phyloP scores from a whole-genome alignment of 1,284 basidiomycete species.

The Irpex sp. region DNA sequence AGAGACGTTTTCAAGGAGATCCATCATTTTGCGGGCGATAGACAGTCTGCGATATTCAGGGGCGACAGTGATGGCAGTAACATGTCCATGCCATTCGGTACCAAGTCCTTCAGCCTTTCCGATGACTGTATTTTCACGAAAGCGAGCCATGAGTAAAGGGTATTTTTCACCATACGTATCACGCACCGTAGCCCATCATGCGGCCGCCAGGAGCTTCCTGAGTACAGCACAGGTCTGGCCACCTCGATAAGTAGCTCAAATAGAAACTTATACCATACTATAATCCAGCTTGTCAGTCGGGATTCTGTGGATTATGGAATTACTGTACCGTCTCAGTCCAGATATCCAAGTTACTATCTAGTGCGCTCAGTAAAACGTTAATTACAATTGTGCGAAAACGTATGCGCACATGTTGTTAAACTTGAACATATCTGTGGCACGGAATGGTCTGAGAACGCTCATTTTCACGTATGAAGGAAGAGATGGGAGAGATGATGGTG shows the following conservation, averaged over 20 bases:
- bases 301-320: neutral
- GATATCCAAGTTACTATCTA: constrained; percentile 78
- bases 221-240: constrained; percentile 86
- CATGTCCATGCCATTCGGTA: constrained; percentile 83
- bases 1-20: constrained; percentile 77
- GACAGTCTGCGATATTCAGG: constrained; percentile 86
- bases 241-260: constrained; percentile 80
- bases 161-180: neutral
- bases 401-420: constrained; percentile 85
- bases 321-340: constrained; percentile 87
- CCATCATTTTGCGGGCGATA: constrained; percentile 81
- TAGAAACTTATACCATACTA: constrained; percentile 88
- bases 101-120: constrained; percentile 81
- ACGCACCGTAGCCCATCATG: constrained; percentile 84
- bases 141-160: constrained; percentile 1
- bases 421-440: constrained; percentile 83
- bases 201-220: constrained; percentile 76
- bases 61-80: constrained; percentile 89
- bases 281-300: neutral
- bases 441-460: constrained; percentile 82
- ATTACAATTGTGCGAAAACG: neutral
- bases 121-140: constrained; percentile 49
- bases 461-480: constrained; percentile 35
- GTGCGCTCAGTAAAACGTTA: constrained; percentile 3
- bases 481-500: neutral